A percentile compares a stretch with the other conserved stretches of the same genome.
Conservation (phyloP, 2,329 filamentous ascomycete species). For the Fusarium sp. region DNA sequence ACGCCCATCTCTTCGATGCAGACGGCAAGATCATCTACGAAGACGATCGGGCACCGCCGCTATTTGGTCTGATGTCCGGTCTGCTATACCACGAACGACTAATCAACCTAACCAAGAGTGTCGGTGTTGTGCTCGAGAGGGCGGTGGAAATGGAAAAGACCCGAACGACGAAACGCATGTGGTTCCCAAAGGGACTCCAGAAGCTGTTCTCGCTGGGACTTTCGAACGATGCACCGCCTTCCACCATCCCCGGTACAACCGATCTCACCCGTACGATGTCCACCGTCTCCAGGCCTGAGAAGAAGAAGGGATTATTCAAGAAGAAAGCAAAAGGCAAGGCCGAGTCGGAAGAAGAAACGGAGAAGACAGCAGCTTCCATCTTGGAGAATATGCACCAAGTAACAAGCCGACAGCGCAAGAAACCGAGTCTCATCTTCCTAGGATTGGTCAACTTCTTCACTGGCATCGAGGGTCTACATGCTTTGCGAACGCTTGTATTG, state of each 20-base stretch:
- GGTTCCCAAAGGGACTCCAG: slow-evolving; percentile 14
- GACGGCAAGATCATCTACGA: slow-evolving; percentile 10
- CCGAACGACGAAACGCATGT: neutral
- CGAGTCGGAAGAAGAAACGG: neutral
- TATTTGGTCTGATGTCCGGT: slow-evolving; percentile 18
- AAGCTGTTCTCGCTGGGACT: slow-evolving; percentile 2
- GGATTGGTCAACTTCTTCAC: slow-evolving; percentile 16
- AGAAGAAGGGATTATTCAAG: slow-evolving; percentile 4
- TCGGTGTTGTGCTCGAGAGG: neutral
- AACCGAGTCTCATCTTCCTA: slow-evolving; percentile 4
- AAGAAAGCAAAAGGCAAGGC: slow-evolving; percentile 1
- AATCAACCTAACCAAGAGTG: slow-evolving; percentile 10
- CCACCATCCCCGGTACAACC: neutral
- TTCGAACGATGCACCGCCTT: slow-evolving; percentile 19
- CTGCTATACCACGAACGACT: slow-evolving; percentile 13
- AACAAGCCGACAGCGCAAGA: slow-evolving; percentile 12
- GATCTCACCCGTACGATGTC: slow-evolving; percentile 17
- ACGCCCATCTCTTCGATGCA: slow-evolving; percentile 12
- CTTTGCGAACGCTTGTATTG: slow-evolving; percentile 1
- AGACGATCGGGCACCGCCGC: slow-evolving; percentile 3
- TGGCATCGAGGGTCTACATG: slow-evolving; percentile 6
- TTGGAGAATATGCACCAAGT: slow-evolving; percentile 11
- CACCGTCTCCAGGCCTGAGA: slow-evolving; percentile 5
- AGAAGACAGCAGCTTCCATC: slow-evolving; percentile 1
- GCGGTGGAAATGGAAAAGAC: slow-evolving; percentile 6